Percentiles rank a stretch among this genome's conserved stretches.
Conservation (phyloP, 306 rosid species). For the Medicago truncatula region MtrunA17r5.0-ANR NC_053042.1:449001-449500, state of each 20-base stretch:
- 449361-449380: conserved; percentile 39
- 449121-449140: conserved; percentile 95
- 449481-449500: conserved; percentile 27
- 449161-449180: conserved; percentile 99
- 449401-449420: neutral
- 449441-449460: conserved; percentile 33
- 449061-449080: conserved; percentile 35
- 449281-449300: conserved; percentile 93
- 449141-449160: conserved; percentile 94
- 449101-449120: conserved; percentile 60
- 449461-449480: conserved; percentile 26
- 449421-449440: conserved; percentile 37
- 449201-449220: conserved; percentile 65
- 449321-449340: conserved; percentile 92
- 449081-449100: conserved; percentile 38
- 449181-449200: conserved; percentile 82
- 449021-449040: conserved; percentile 92
- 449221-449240: conserved; percentile 53
- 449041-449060: conserved; percentile 62
- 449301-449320: conserved; percentile 84
- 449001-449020: conserved; percentile 98
- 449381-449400: conserved; percentile 25
- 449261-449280: conserved; percentile 77
- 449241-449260: conserved; percentile 67
- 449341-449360: conserved; percentile 99